A percentile compares a stretch with the other conserved stretches of the same genome.
Conservation (phyloP, 1,284 basidiomycete species). For the Coniferiporia sulphurascens region DNA sequence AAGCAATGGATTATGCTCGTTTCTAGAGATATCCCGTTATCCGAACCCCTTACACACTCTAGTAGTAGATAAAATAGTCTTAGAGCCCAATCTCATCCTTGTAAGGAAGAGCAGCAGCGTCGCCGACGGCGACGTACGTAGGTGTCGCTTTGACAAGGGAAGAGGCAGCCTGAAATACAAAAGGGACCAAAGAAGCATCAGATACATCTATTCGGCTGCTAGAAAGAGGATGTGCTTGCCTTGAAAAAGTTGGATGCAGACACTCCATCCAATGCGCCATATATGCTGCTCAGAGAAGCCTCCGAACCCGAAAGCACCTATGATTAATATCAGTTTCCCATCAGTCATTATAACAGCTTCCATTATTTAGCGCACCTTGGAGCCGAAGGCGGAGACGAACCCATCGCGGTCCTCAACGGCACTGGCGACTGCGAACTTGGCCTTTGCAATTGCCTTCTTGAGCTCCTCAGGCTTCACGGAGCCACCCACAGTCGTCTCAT, state of each 20-base stretch:
- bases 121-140: slow-evolving; percentile 82
- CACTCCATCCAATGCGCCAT: slow-evolving; percentile 60
- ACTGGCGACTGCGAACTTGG: slow-evolving; percentile 77
- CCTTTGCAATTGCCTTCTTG: slow-evolving; percentile 78
- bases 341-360: slow-evolving; percentile 18
- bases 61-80: neutral
- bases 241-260: slow-evolving; percentile 56
- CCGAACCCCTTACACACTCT: neutral
- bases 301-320: slow-evolving; percentile 58
- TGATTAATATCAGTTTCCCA: slow-evolving; percentile 6
- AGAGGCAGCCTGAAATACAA: slow-evolving; percentile 40
- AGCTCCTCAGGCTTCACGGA: slow-evolving; percentile 63
- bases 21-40: slow-evolving; percentile 1
- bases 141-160: slow-evolving; percentile 68
- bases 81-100: slow-evolving; percentile 81
- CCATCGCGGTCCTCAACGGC: slow-evolving; percentile 69
- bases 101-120: slow-evolving; percentile 72
- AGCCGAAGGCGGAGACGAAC: slow-evolving; percentile 54
- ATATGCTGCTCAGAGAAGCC: slow-evolving; percentile 46
- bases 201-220: neutral
- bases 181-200: neutral
- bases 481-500: slow-evolving; percentile 46
- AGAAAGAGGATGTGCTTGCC: slow-evolving; percentile 34
- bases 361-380: slow-evolving; percentile 44
- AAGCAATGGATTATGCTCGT: neutral